Evolutionary conservation across 2,329 filamentous ascomycete species (phyloP).

Genomic region (Aspergillus phoenicis): DNA sequence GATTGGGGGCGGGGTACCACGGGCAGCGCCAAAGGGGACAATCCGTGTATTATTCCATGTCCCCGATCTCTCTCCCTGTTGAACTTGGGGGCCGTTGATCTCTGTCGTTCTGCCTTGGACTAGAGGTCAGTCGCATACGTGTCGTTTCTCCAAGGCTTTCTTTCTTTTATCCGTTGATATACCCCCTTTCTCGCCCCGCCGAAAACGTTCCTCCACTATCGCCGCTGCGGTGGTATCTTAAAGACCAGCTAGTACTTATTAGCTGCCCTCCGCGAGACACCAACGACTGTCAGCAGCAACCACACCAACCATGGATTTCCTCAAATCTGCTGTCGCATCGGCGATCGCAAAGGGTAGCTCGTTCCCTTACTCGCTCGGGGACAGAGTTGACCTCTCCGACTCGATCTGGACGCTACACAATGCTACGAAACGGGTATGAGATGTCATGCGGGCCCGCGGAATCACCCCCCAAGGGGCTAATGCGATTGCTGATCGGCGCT

Average conservation of each 20-base stretch:
- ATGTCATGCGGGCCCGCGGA: neutral
- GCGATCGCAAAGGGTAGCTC: slow-evolving; percentile 93
- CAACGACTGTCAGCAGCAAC: slow-evolving; percentile 5
- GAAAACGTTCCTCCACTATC: neutral
- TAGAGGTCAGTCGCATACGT: neutral
- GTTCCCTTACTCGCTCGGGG: slow-evolving; percentile 90
- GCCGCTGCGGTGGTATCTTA: neutral
- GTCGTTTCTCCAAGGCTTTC: neutral
- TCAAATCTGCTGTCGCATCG: slow-evolving; percentile 96
- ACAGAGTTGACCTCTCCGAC: slow-evolving; percentile 86
- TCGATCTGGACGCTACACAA: slow-evolving; percentile 98
- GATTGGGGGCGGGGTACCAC: slow-evolving; percentile 26
- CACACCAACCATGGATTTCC: slow-evolving; percentile 75
- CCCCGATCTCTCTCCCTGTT: slow-evolving; percentile 3
- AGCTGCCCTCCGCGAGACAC: slow-evolving; percentile 8
- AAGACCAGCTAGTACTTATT: slow-evolving; percentile 16
- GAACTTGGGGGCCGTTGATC: neutral
- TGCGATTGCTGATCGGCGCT: neutral
- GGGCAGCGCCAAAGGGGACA: slow-evolving; percentile 7
- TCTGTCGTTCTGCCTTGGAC: neutral
- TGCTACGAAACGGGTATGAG: slow-evolving; percentile 78
- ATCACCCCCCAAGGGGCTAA: slow-evolving; percentile 16
- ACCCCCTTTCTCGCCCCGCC: neutral
- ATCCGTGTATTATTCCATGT: slow-evolving; percentile 1
- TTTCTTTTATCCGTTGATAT: neutral